Evolutionary conservation across 2,329 filamentous ascomycete species (phyloP).

Genomic region (Epichloe gansuensis): DNA sequence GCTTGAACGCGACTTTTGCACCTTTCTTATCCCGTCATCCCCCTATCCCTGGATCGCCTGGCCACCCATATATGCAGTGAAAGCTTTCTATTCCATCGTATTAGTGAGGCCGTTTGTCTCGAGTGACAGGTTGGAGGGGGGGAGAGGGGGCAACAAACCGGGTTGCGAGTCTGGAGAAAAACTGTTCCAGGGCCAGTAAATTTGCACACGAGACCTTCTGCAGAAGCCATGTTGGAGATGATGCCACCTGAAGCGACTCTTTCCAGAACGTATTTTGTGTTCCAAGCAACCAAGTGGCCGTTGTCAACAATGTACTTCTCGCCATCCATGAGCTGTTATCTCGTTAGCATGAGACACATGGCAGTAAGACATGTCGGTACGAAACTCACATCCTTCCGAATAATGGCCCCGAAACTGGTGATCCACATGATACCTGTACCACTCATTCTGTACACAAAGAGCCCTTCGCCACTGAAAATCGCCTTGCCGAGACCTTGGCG

Average conservation of each 20-base stretch:
- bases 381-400: conserved; percentile 67
- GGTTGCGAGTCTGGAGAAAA: conserved; percentile 85
- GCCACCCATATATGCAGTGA: conserved; percentile 38
- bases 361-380: neutral
- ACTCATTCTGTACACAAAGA: conserved; percentile 79
- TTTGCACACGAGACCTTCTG: conserved; percentile 86
- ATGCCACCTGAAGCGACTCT: conserved; percentile 82
- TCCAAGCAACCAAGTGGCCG: conserved; percentile 91
- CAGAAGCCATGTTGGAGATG: conserved; percentile 71
- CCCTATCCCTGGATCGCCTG: conserved; percentile 25
- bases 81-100: conserved; percentile 29
- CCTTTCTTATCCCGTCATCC: neutral
- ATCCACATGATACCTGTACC: conserved; percentile 79
- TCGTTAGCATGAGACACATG: neutral
- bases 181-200: conserved; percentile 86
- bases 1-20: neutral
- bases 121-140: neutral
- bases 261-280: conserved; percentile 85
- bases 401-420: conserved; percentile 87
- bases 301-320: conserved; percentile 92
- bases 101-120: neutral
- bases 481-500: conserved; percentile 76
- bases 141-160: conserved; percentile 31
- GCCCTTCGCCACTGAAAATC: conserved; percentile 84
- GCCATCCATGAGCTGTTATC: conserved; percentile 40